Evolutionary conservation across 1,284 basidiomycete genomes (phyloP).

Genomic region (Laetiporus sulphureus): DNA sequence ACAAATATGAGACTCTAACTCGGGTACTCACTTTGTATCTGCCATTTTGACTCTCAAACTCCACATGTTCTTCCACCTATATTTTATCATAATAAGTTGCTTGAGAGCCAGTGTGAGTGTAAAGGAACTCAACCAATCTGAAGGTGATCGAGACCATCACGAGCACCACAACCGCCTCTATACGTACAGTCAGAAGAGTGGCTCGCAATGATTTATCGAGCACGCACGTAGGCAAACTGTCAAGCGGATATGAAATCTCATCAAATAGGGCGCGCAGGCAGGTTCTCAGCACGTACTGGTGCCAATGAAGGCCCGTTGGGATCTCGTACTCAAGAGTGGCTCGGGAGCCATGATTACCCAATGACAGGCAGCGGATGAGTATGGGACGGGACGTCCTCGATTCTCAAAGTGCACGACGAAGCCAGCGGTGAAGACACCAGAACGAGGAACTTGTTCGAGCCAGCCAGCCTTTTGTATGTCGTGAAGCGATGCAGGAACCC

Average conservation of each 20-base stretch:
- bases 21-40: slow-evolving; percentile 50
- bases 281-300: slow-evolving; percentile 43
- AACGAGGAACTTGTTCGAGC: too few species aligned
- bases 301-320: slow-evolving; percentile 58
- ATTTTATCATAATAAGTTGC: slow-evolving; percentile 5
- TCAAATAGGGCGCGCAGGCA: slow-evolving; percentile 26
- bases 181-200: not conserved
- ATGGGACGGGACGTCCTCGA: too few species aligned
- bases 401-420: too few species aligned
- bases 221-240: slow-evolving; percentile 26
- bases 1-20: too few species aligned
- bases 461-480: too few species aligned
- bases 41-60: slow-evolving; percentile 25
- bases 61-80: slow-evolving; percentile 50
- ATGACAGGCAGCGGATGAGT: too few species aligned
- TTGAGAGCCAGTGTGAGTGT: not conserved
- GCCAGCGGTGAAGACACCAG: too few species aligned
- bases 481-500: slow-evolving; percentile 2
- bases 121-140: slow-evolving; percentile 23
- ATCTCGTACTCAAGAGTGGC: slow-evolving; percentile 56
- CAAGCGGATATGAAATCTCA: not conserved
- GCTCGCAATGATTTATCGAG: not conserved
- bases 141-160: slow-evolving; percentile 37
- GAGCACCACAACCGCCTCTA: slow-evolving; percentile 45
- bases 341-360: slow-evolving; percentile 46